Evolutionary conservation across 306 rosid species (phyloP).

Genomic region (Casuarina cunninghamiana): DNA sequence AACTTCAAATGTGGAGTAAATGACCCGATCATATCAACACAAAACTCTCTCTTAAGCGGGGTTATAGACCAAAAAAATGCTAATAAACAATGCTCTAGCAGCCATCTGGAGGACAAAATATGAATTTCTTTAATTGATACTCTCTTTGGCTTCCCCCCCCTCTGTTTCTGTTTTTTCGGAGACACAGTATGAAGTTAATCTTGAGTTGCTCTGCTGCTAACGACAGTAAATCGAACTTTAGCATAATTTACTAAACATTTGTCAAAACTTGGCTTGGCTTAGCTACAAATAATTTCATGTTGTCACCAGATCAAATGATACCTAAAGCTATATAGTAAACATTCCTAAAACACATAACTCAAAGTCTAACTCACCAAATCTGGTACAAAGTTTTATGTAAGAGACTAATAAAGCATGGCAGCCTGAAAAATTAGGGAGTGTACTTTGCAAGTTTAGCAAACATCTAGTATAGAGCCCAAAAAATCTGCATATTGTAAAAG

Average conservation of each 20-base stretch:
- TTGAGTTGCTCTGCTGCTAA: neutral
- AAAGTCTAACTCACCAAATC: neutral
- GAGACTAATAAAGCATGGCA: neutral
- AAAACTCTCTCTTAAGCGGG: neutral
- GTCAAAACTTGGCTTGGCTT: neutral
- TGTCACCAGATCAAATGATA: neutral
- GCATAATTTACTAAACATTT: neutral
- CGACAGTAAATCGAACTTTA: neutral
- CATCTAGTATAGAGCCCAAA: neutral
- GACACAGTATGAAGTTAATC: neutral
- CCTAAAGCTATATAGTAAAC: neutral
- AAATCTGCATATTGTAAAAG: neutral
- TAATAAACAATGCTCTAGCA: neutral
- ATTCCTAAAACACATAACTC: neutral
- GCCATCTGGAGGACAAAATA: neutral
- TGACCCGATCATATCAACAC: neutral
- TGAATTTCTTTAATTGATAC: neutral
- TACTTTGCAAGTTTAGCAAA: neutral
- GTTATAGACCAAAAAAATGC: neutral
- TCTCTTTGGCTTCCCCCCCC: too few relatives aligned
- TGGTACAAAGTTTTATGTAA: neutral
- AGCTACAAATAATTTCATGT: neutral
- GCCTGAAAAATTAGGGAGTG: neutral
- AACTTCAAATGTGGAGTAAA: neutral
- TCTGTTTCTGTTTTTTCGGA: neutral